Conservation (phyloP, 129 eudicot genomes). For the Saussurea involucrata region DNA sequence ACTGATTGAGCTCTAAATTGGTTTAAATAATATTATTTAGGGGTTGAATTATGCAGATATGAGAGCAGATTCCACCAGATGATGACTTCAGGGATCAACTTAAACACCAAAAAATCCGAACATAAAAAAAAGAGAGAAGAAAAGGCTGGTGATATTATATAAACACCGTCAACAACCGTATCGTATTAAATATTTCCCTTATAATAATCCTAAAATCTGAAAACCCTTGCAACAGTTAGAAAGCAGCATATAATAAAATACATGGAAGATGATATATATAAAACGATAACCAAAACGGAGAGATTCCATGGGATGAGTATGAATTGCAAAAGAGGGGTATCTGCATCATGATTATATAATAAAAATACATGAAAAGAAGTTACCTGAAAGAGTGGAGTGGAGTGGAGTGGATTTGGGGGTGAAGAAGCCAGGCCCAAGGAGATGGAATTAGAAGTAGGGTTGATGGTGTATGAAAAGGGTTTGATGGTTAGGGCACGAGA, state of each 20-base stretch:
- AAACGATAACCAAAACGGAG: background rate
- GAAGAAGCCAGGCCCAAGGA: no score
- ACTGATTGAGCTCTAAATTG: background rate
- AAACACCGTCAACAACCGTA: background rate
- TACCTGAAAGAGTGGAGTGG: constrained; percentile 13
- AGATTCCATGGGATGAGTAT: no score
- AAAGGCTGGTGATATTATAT: background rate
- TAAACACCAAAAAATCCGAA: constrained; percentile 12
- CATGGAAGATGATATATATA: background rate
- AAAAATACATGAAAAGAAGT: background rate
- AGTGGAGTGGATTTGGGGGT: no score
- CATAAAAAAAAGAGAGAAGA: background rate
- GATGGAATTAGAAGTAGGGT: constrained; percentile 6
- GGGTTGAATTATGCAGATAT: constrained; percentile 6
- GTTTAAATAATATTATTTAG: constrained; percentile 3
- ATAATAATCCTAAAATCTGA: constrained; percentile 1
- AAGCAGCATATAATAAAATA: constrained; percentile 11
- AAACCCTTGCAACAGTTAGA: background rate
- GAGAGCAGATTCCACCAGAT: constrained; percentile 4
- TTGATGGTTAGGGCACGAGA: constrained; percentile 28
- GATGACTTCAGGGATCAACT: background rate
- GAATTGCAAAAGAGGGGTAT: background rate
- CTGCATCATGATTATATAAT: background rate
- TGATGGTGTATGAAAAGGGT: background rate
- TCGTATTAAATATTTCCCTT: background rate